Evolutionary conservation across 1,284 basidiomycete genomes (phyloP).

Genomic region (Trametes sp.): DNA sequence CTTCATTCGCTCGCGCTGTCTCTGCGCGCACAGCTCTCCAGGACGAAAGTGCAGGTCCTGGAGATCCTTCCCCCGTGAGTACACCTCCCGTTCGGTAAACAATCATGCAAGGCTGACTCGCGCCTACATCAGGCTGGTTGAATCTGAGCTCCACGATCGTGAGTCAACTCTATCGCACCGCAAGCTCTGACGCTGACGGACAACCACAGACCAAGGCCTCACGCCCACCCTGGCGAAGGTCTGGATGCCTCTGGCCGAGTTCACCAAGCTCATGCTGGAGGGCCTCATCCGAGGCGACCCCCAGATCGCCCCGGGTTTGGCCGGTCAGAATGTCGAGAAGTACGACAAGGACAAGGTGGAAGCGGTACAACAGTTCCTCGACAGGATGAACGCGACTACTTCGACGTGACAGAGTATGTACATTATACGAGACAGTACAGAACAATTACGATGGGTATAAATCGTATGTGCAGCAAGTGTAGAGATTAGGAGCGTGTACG

Average conservation of each 20-base stretch:
- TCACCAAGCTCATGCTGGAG: slow-evolving; percentile 53
- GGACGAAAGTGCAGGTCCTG: slow-evolving; percentile 60
- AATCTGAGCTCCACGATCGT: slow-evolving; percentile 73
- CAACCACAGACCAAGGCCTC: slow-evolving; percentile 56
- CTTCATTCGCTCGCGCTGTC: slow-evolving; percentile 62
- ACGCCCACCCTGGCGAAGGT: slow-evolving; percentile 54
- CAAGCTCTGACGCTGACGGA: background rate
- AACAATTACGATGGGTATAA: background rate
- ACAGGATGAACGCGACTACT: background rate
- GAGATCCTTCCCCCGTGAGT: slow-evolving; percentile 70
- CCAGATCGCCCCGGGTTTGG: slow-evolving; percentile 47
- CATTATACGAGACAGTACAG: background rate
- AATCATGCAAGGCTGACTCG: background rate
- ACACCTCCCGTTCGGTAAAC: background rate
- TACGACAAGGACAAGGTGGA: slow-evolving; percentile 38
- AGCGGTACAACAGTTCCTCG: slow-evolving; percentile 7
- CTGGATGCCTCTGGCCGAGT: slow-evolving; percentile 69
- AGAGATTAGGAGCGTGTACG: background rate
- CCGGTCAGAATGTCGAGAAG: slow-evolving; percentile 35
- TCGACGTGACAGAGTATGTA: background rate
- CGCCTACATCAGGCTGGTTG: slow-evolving; percentile 56
- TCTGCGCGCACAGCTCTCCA: slow-evolving; percentile 55
- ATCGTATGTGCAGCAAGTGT: background rate
- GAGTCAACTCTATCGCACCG: slow-evolving; percentile 25
- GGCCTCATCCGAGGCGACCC: slow-evolving; percentile 56